Conservation (phyloP, 2,329 filamentous ascomycete genomes). For the Cercospora berteroae region DNA sequence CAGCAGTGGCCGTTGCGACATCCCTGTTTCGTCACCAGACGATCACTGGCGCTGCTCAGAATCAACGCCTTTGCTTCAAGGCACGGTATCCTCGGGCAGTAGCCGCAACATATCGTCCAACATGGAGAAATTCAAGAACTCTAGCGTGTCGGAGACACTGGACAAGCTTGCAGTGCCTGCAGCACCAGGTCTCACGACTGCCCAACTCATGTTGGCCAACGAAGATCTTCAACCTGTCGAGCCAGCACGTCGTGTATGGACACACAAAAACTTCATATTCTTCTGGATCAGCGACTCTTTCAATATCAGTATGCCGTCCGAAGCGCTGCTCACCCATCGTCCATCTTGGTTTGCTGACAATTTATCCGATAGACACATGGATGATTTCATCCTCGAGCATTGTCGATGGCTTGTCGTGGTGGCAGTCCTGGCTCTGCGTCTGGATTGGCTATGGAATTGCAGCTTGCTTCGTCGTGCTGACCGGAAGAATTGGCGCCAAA, state of each 20-base stretch:
- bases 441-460: conserved; percentile 14
- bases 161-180: conserved; percentile 68
- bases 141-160: conserved; percentile 41
- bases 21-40: not conserved
- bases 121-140: conserved; percentile 45
- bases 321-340: conserved; percentile 11
- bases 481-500: conserved; percentile 13
- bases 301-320: conserved; percentile 57
- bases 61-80: conserved; percentile 16
- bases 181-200: conserved; percentile 72
- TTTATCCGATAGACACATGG: conserved; percentile 37
- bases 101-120: not conserved
- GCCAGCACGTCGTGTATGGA: conserved; percentile 76
- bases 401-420: conserved; percentile 60
- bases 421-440: conserved; percentile 17
- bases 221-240: conserved; percentile 63
- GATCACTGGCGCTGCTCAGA: conserved; percentile 1
- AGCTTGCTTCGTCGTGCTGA: conserved; percentile 13
- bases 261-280: conserved; percentile 80
- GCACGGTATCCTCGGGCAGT: not conserved
- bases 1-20: not conserved
- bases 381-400: conserved; percentile 88
- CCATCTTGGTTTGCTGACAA: not conserved
- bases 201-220: conserved; percentile 85
- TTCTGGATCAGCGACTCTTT: conserved; percentile 82